Conservation (phyloP, 2,329 filamentous ascomycete genomes). For the Exserohilum turcica region DNA sequence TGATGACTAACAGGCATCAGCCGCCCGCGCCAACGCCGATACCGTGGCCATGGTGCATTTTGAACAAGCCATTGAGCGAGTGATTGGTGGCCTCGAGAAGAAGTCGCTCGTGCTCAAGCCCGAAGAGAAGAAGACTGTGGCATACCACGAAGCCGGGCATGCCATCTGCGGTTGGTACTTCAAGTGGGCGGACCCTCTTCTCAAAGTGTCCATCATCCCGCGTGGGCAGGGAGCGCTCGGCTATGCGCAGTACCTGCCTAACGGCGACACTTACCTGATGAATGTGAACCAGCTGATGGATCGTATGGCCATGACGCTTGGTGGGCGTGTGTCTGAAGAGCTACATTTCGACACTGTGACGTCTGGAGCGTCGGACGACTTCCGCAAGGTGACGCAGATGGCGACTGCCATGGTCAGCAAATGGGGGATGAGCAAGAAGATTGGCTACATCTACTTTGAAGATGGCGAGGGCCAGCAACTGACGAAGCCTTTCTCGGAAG, state of each 20-base stretch:
- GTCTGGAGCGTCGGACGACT: slow-evolving; percentile 92
- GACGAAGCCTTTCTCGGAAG: slow-evolving; percentile 94
- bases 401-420: slow-evolving; percentile 98
- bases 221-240: slow-evolving; percentile 91
- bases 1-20: slow-evolving; percentile 59
- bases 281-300: slow-evolving; percentile 96
- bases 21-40: slow-evolving; percentile 80
- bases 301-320: slow-evolving; percentile 99
- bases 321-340: slow-evolving; percentile 93
- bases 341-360: slow-evolving; percentile 97
- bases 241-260: slow-evolving; percentile 96
- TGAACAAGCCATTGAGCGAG: slow-evolving; percentile 95
- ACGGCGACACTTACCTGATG: slow-evolving; percentile 92
- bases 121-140: slow-evolving; percentile 92
- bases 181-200: slow-evolving; percentile 90
- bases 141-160: slow-evolving; percentile 97
- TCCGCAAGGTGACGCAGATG: slow-evolving; percentile 97
- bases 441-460: slow-evolving; percentile 91
- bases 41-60: slow-evolving; percentile 89
- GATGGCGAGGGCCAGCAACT: slow-evolving; percentile 78
- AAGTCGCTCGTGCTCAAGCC: slow-evolving; percentile 93
- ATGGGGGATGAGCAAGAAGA: slow-evolving; percentile 96
- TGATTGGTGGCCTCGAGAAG: slow-evolving; percentile 95
- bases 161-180: slow-evolving; percentile 99
- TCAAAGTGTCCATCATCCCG: slow-evolving; percentile 98